Base-by-base conservation (phyloP, 192 early-diverging fungal genomes). In the Coemansia furcata region DNA sequence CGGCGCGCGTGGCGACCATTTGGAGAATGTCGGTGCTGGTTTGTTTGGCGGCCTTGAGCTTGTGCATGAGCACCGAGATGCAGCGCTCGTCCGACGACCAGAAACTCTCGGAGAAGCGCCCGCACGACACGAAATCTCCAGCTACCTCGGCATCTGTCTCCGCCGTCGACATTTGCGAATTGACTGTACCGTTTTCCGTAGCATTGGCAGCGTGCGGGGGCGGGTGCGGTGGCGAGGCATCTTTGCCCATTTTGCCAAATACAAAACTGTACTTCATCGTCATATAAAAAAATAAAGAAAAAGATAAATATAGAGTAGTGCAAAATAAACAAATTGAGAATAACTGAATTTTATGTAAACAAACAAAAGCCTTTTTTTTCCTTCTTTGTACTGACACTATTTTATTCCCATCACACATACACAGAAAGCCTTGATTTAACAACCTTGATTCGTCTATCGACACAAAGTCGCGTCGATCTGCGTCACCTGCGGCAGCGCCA, bases 401-500 rank as follows among this genome's bases (percentile, higher is more conserved):
- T 38, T 38, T 38, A 38, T 38, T 6, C 11, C 11, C 2, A 3
- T 38, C 7, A 7, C 23, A 10, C 37, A 38, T 6, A 38, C 4
- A 38, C 4, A 38, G 37, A 38, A 40, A 14, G 39, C 39, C 23
- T 26, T 40, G 39, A 40, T 40, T 10, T 40, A 40, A 7, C 9
- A n/a, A 29, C 15, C 21, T 15, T n/a, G 15, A 0, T 10, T 26
- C 9, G 3, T 15, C 42, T 37, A 67, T 52, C 69, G 69, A 43
- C 75, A 78, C 17, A 84, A 78, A 70, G 85, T 85, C 14, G 96
- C 97, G 84, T 99, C 98, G 62, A 99, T 95, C 77, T 98, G 96
- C 42, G 80, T 90, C 43, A 98, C 39, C 76, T 90, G 88, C 21
- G 96, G 95, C 65, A 98, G 72, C 10, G 90, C 76, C 47, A 93